Percentiles rank a stretch among this genome's conserved stretches.
Conservation (phyloP, 768 basidiomycete species). For the Galerina sulciceps region DNA sequence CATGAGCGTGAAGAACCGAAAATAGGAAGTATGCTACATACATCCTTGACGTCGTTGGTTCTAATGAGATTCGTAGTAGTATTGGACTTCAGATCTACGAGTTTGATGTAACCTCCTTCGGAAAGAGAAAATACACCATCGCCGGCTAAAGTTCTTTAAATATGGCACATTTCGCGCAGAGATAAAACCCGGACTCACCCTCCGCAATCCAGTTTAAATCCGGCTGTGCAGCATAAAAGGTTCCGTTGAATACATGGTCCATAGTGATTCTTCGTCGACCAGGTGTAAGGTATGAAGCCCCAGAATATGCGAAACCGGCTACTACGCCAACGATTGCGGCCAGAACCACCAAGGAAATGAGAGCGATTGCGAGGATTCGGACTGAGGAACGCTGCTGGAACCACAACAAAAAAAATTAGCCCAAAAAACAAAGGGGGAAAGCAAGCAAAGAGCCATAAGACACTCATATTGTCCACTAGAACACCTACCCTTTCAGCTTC, state of each 20-base stretch:
- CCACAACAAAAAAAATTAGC: background rate
- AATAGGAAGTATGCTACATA: slow-evolving; percentile 32
- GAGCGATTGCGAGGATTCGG: slow-evolving; percentile 62
- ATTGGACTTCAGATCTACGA: slow-evolving; percentile 83
- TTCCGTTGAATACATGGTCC: slow-evolving; percentile 93
- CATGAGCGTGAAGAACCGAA: slow-evolving; percentile 3
- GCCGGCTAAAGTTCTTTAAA: slow-evolving; percentile 61
- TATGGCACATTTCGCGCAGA: background rate
- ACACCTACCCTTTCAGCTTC: slow-evolving; percentile 20
- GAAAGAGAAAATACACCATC: slow-evolving; percentile 88
- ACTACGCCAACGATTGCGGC: slow-evolving; percentile 77
- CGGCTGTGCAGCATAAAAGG: slow-evolving; percentile 58
- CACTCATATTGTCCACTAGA: background rate
- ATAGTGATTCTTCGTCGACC: slow-evolving; percentile 76
- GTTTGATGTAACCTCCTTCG: slow-evolving; percentile 66
- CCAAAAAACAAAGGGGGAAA: background rate
- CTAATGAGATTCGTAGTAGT: slow-evolving; percentile 64
- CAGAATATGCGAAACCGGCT: slow-evolving; percentile 75
- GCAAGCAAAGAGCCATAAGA: background rate
- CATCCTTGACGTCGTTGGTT: slow-evolving; percentile 64
- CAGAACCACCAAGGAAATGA: slow-evolving; percentile 61
- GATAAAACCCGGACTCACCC: slow-evolving; percentile 52
- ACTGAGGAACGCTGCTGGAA: slow-evolving; percentile 54
- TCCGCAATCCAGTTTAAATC: slow-evolving; percentile 87
- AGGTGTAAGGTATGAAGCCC: slow-evolving; percentile 50